These are phyloP conservation scores for Alnus rubra DNA, from an alignment of 306 rosid species.

Conservation along the genomic window DNA sequence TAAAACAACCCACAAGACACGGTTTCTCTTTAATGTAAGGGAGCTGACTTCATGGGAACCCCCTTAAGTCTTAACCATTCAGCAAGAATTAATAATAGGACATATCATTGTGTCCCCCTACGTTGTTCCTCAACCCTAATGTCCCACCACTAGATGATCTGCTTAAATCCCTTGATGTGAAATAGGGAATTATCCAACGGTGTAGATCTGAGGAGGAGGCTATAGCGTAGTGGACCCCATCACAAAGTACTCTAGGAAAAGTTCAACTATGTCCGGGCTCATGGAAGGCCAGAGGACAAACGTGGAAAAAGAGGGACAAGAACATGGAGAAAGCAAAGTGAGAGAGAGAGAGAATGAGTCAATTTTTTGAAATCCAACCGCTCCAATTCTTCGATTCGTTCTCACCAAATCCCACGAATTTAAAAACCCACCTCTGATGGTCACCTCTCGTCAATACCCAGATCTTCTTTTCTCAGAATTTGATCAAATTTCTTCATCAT, in stretches of 20 bases:
- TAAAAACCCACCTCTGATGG: conserved; percentile 35
- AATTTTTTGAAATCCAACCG: conserved; percentile 50
- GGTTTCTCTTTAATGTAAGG: conserved; percentile 29
- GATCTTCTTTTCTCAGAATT: conserved; percentile 40
- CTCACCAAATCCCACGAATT: conserved; percentile 57
- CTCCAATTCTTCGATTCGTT: conserved; percentile 49
- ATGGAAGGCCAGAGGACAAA: conserved; percentile 7
- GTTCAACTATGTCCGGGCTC: conserved; percentile 21
- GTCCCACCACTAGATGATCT: background rate
- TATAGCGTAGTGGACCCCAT: conserved; percentile 23
- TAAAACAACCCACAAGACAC: conserved; percentile 31
- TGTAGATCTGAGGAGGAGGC: background rate
- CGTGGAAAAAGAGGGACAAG: conserved; percentile 18
- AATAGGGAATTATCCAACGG: conserved; percentile 11
- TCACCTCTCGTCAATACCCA: conserved; percentile 35
- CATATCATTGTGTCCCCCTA: background rate
- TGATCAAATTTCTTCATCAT: conserved; percentile 16
- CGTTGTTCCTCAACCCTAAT: background rate
- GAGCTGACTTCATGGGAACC: conserved; percentile 40
- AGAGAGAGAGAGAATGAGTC: conserved; percentile 17
- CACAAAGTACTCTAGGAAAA: conserved; percentile 3
- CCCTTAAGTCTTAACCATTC: conserved; percentile 19
- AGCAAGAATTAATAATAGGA: conserved; percentile 1
- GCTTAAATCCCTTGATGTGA: background rate
- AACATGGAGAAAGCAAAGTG: background rate